Base-by-base conservation (phyloP, 208 protist genomes). In the Leishmania gerbilli region DNA sequence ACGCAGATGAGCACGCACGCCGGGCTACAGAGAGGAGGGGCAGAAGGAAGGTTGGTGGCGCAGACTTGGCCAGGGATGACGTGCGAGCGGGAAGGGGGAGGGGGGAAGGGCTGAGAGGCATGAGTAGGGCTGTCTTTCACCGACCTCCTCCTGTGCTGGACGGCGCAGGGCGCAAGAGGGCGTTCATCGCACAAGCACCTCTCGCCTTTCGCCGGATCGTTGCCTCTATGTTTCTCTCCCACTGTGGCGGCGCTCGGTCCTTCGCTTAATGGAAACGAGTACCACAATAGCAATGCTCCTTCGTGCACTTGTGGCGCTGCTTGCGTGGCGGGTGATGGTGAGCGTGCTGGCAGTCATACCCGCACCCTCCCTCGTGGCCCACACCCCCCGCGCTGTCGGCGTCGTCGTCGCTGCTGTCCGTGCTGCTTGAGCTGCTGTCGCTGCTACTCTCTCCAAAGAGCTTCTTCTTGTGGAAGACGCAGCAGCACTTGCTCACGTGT, bases 381-480 rank as follows among this genome's bases (percentile, higher is more conserved):
- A 56, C 31, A 34, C 77, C 40, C 62, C 37, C 72, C 13, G 21
- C 24, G 45, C 53, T 13, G 19, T 47, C 72, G 11, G 31, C 74
- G 31, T 72, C 60, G 45, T 55, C 53, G 56, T 80, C 84, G 81
- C 69, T 81, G 74, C 51, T 71, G 75, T 78, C 79, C 64, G 68
- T 79, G 56, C 76, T 84, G 64, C 84, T 93, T 42, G 78, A 85
- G 65, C 84, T 90, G n/a, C 86, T 84, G 45, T 91, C 87, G 72
- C 90, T 94, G 79, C 91, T 93, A 79, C 92, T 96, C 80, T 96
- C 92, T 8, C 95, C 93, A 80, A 98, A 98, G 24, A 96, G 76
- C 75, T 92, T 92, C 81, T 95, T 98, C 82, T 95, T 96, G 81
- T 98, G 93, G 75, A 98, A 98, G 3, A 96, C 80, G 69, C 93